A percentile compares a stretch with the other conserved stretches of the same genome.
phyloP scores from a whole-genome alignment of 768 basidiomycete genomes.

The Mycena indigotica region DNA sequence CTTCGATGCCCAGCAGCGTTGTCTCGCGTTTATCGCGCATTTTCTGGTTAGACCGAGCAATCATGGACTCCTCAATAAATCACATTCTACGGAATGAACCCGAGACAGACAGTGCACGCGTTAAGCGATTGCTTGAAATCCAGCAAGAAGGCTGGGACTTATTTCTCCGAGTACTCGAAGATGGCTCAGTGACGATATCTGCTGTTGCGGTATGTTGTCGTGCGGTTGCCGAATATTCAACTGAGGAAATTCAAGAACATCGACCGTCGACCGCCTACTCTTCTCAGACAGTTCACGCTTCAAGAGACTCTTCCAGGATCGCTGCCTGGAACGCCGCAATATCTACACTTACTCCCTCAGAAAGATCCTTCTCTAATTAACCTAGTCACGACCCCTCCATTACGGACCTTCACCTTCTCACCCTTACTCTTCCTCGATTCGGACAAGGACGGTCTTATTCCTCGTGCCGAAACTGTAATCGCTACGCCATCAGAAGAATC shows the following conservation, averaged over 20 bases:
- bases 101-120: slow-evolving; percentile 47
- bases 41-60: slow-evolving; percentile 71
- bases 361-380: slow-evolving; percentile 47
- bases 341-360: slow-evolving; percentile 57
- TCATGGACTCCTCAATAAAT: slow-evolving; percentile 52
- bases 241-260: slow-evolving; percentile 63
- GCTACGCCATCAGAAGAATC: slow-evolving; percentile 49
- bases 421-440: slow-evolving; percentile 65
- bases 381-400: slow-evolving; percentile 67
- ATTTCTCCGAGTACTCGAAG: slow-evolving; percentile 69
- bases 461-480: slow-evolving; percentile 43
- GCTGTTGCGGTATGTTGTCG: slow-evolving; percentile 68
- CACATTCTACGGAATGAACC: slow-evolving; percentile 38
- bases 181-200: slow-evolving; percentile 74
- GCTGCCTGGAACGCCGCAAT: slow-evolving; percentile 49
- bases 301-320: slow-evolving; percentile 60
- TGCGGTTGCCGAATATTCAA: not conserved
- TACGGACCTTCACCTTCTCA: slow-evolving; percentile 61
- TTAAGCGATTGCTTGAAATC: slow-evolving; percentile 59
- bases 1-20: slow-evolving; percentile 52
- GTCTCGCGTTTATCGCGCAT: slow-evolving; percentile 49
- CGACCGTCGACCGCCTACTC: slow-evolving; percentile 83
- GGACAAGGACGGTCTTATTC: slow-evolving; percentile 51
- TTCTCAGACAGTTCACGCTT: slow-evolving; percentile 73
- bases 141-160: slow-evolving; percentile 76